Evolutionary conservation across 805 yeast genomes (phyloP).

Genomic region (Candida sanyiensis): DNA sequence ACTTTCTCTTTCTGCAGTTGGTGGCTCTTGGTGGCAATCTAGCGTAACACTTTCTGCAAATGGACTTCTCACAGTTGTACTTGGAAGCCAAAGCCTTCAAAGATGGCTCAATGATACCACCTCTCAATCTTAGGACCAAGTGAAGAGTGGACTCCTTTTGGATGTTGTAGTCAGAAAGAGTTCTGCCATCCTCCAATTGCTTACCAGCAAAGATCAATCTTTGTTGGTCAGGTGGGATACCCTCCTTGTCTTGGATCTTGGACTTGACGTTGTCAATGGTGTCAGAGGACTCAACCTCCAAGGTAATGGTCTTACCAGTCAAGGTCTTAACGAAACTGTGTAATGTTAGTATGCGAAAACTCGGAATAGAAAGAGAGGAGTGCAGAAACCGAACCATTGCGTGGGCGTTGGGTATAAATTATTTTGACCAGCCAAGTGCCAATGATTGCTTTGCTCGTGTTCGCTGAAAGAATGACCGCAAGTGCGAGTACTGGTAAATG

Average conservation of each 20-base stretch:
- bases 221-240: conserved; percentile 99
- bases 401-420: too few relatives aligned
- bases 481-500: too few relatives aligned
- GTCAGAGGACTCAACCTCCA: conserved; percentile 98
- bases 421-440: too few relatives aligned
- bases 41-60: conserved; percentile 99
- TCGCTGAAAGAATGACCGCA: too few relatives aligned
- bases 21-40: conserved; percentile 99
- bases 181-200: conserved; percentile 99
- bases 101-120: conserved; percentile 99
- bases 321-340: conserved; percentile 72
- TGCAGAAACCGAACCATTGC: too few relatives aligned
- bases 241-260: conserved; percentile 98
- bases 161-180: conserved; percentile 98
- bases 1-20: conserved; percentile 99
- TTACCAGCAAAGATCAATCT: conserved; percentile 99
- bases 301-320: conserved; percentile 93
- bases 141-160: conserved; percentile 99
- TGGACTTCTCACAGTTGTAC: conserved; percentile 99
- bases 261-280: conserved; percentile 98
- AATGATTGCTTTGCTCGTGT: too few relatives aligned
- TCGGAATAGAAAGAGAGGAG: too few relatives aligned
- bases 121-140: conserved; percentile 94
- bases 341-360: conserved; percentile 17
- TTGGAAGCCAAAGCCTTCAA: conserved; percentile 98